Conservation (phyloP, 345 rosid genomes). For the Trapa incisa region DNA sequence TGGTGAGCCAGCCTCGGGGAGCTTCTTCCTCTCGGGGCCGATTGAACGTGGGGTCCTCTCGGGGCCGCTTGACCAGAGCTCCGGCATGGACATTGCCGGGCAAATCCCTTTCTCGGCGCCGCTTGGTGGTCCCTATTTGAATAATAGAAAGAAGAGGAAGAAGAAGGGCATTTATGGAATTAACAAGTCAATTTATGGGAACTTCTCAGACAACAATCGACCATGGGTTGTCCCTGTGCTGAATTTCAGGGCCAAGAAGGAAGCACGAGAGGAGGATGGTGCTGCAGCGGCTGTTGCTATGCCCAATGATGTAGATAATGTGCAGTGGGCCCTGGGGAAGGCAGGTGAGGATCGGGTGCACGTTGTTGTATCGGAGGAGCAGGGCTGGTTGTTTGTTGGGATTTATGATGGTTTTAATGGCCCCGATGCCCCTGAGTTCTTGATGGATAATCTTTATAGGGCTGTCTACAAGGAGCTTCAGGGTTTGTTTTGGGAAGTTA, state of each 20-base stretch:
- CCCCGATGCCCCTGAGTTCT: conserved; percentile 92
- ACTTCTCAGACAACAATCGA: conserved; percentile 65
- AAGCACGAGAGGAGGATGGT: conserved; percentile 19
- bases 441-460: conserved; percentile 94
- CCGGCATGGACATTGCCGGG: conserved; percentile 33
- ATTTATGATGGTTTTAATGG: conserved; percentile 97
- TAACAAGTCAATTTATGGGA: conserved; percentile 40
- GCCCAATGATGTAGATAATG: conserved; percentile 32
- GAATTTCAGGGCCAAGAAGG: conserved; percentile 54
- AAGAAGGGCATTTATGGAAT: conserved; percentile 51
- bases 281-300: conserved; percentile 12
- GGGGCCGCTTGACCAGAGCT: conserved; percentile 61
- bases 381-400: conserved; percentile 94
- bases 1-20: conserved; percentile 32
- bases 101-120: conserved; percentile 81
- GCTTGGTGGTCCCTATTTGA: conserved; percentile 49
- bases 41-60: conserved; percentile 73
- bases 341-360: conserved; percentile 98
- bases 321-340: conserved; percentile 95
- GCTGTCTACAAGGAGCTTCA: conserved; percentile 76
- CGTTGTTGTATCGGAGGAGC: conserved; percentile 91
- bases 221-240: conserved; percentile 97
- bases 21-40: conserved; percentile 86
- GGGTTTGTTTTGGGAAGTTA: conserved; percentile 88
- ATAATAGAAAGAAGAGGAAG: conserved; percentile 33